Evolutionary conservation across 108 stramenopile genomes (phyloP), one percentile per base, ranked within the genome.

Genomic region (Nannochloropsis gaditana): DNA sequence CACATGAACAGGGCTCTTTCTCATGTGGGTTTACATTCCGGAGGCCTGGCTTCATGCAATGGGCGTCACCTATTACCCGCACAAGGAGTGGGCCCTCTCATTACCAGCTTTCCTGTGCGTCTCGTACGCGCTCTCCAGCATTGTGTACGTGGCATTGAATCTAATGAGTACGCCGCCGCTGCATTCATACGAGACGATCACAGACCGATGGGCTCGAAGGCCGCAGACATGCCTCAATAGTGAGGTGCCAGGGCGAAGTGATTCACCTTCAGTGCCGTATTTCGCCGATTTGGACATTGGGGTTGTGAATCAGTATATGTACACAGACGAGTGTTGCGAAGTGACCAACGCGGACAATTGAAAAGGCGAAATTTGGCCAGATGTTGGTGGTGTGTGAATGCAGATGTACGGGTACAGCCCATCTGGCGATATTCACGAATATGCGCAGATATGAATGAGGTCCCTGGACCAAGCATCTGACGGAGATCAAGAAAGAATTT

Each of bases 31-130:
- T 2, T 73, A 73, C 8, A 15, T 73, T 3, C 59, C 59, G 59
- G 59, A 73, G 6, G 59, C 6, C 4, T 73, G 59, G 59, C 59
- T 73, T 15, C 59, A 73, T n/a, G 8, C 59, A 5, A n/a, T 15
- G 59, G 59, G 59, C 59, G n/a, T 73, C 59, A 73, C 59, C 59
- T 73, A 73, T n/a, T 73, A 73, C n/a, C 59, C 59, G 59, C 15
- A 73, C 59, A 73, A 73, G n/a, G 59, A 73, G 2, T 73, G 59
- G 59, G 59, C 59, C 59, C 15, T 73, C 19, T 73, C 59, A n/a
- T 0, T 73, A 73, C 59, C 59, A 15, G 59, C 59, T 4, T 73
- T 73, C n/a, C 59, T 73, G 59, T 73, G 59, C 59, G n/a, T 73
- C 19, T 73, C 59, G 2, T 73, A 73, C n/a, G n/a, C n/a, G 59